Base-by-base conservation (phyloP, 2,329 filamentous ascomycete species). In the Aspergillus fumigatiaffinis region DNA sequence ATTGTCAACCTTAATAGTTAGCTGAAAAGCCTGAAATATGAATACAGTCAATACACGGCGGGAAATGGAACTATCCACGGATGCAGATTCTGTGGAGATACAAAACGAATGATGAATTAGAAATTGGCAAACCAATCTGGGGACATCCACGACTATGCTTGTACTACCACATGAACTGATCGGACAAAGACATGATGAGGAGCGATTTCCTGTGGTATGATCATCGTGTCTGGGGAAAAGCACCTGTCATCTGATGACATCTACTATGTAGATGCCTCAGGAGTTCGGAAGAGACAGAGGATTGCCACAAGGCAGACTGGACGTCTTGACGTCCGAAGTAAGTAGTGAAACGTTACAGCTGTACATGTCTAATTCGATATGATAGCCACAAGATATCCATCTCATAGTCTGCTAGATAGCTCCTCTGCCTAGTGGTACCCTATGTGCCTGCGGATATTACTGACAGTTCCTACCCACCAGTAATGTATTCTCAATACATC, bases 181-280 rank as follows among this genome's bases (percentile, higher is more conserved):
- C 4, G 10, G 44, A 21, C 21, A 12, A 47, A 23, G 44, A 23
- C 12, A 26, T 26, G 21, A 47, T 26, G 5, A 23, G 12, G 10
- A 12, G 28, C 8, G 21, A 10, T 23, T 5, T 21, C 10, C 42
- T 23, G 42, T 46, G 42, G 21, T 46, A 46, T 26, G 44, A 47
- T 26, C 21, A 23, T 7, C 1, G 12, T 25, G 44, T 25, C 44
- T 14, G 44, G 44, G 20, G n/a, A 44, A 44, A 17, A 47, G 60
- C 58, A 62, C 59, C 60, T 65, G 55, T 47, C 58, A 58, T 54
- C 58, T 59, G 62, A 56, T 56, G 32, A 35, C 63, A 53, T 60
- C 55, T 60, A 55, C 50, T 49, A 50, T 57, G 52, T 35, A 35
- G 32, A 35, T 35, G 17, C 32, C 32, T 35, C 14, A 35, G 14